Evolutionary conservation across 176 grass and related monocot species (phyloP).

Genomic region (Avena insularis): DNA sequence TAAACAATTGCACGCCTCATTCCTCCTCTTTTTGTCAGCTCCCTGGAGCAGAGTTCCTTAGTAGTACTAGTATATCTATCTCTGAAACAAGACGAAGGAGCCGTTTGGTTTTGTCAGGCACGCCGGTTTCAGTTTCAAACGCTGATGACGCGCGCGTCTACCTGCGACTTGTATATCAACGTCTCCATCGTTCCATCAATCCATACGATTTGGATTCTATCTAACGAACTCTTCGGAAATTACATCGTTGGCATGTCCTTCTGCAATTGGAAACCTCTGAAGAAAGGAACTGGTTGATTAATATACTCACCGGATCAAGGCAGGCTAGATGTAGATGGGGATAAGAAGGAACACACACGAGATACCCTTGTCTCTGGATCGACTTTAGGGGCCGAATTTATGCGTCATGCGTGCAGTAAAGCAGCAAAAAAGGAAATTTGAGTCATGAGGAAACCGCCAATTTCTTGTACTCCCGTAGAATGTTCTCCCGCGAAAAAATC

Average conservation of each 20-base stretch:
- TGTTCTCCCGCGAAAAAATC: not conserved
- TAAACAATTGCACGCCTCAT: not conserved
- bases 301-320: not conserved
- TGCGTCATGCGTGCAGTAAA: slow-evolving; percentile 44
- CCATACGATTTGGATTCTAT: not conserved
- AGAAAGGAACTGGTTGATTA: slow-evolving; percentile 4
- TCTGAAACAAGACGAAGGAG: slow-evolving; percentile 12
- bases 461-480: not conserved
- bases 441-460: slow-evolving; percentile 20
- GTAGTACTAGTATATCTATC: not conserved
- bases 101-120: slow-evolving; percentile 18
- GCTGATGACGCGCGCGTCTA: not conserved
- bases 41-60: not conserved
- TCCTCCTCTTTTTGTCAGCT: slow-evolving; percentile 7
- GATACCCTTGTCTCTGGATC: slow-evolving; percentile 25
- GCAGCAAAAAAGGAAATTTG: not conserved
- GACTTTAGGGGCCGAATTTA: slow-evolving; percentile 34
- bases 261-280: not conserved
- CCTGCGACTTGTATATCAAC: not conserved
- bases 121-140: not conserved
- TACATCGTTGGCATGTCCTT: not conserved
- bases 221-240: not conserved
- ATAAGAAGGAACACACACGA: slow-evolving; percentile 21
- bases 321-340: not conserved
- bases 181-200: not conserved